Percentiles rank a stretch among this genome's conserved stretches.
These are phyloP conservation scores for Neospora caninum DNA, from an alignment of 169 alveolate genomes.

Conservation along the genomic window DNA sequence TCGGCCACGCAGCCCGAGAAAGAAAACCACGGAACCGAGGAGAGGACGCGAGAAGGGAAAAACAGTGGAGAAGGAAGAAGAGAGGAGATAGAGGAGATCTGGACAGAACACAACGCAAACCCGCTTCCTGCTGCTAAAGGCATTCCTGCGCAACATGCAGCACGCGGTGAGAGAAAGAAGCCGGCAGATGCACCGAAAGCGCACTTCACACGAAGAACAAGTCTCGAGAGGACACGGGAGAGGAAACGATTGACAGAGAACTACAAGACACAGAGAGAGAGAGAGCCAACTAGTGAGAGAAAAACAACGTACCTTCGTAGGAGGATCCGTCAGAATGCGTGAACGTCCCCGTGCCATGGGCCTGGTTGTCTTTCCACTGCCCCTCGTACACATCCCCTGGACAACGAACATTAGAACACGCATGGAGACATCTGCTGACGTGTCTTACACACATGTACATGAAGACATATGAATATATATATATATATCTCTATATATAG, in stretches of 20 bases:
- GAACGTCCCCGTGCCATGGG: constrained; percentile 83
- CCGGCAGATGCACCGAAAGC: too few species aligned
- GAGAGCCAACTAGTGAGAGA: too few species aligned
- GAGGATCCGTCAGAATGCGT: constrained; percentile 83
- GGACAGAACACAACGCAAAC: background rate
- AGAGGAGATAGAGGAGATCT: background rate
- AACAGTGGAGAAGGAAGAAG: background rate
- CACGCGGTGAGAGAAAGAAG: too few species aligned
- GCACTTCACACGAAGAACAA: too few species aligned
- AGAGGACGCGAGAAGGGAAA: too few species aligned
- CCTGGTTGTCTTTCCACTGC: constrained; percentile 84
- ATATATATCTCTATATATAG: background rate
- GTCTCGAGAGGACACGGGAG: too few species aligned
- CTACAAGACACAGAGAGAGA: too few species aligned
- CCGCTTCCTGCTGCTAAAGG: too few species aligned
- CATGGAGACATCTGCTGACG: background rate
- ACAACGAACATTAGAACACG: background rate
- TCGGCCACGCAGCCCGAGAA: too few species aligned
- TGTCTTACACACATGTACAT: background rate
- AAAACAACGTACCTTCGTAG: constrained; percentile 60
- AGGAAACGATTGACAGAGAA: too few species aligned
- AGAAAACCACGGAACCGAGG: too few species aligned
- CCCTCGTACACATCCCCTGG: constrained; percentile 71
- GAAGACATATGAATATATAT: background rate
- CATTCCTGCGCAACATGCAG: too few species aligned